These are phyloP conservation scores for Neurospora sp. DNA, from an alignment of 495 filamentous ascomycete genomes.

Conservation along the genomic window DNA sequence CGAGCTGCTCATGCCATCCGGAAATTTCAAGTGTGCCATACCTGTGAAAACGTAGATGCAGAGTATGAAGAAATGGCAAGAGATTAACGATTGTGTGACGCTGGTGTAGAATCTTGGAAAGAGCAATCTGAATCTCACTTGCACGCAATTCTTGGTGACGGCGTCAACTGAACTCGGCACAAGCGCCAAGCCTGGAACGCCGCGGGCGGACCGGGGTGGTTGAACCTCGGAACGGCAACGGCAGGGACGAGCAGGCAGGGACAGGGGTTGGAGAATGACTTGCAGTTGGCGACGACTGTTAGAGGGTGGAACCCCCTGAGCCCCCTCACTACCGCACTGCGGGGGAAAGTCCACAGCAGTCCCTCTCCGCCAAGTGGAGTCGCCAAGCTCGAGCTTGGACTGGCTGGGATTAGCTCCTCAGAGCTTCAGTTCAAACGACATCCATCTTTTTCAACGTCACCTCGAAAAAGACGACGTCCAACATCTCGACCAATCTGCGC, in stretches of 20 bases:
- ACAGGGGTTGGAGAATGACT: constrained; percentile 3
- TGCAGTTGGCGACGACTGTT: constrained; percentile 5
- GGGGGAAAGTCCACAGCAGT: neutral
- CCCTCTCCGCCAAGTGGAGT: neutral
- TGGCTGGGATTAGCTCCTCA: neutral
- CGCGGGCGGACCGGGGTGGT: neutral
- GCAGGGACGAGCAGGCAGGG: neutral
- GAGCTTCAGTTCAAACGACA: neutral
- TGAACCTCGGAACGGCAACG: constrained; percentile 9
- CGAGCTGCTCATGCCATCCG: neutral
- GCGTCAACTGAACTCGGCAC: neutral
- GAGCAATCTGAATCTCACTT: neutral
- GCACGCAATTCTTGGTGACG: neutral
- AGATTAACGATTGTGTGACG: neutral
- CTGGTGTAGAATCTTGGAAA: neutral
- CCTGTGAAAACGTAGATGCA: neutral
- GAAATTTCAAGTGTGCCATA: neutral
- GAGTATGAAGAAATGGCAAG: neutral
- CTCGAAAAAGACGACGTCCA: neutral
- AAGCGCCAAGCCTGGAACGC: neutral
- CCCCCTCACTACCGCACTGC: neutral
- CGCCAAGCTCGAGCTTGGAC: neutral
- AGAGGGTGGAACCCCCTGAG: neutral
- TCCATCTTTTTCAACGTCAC: neutral
- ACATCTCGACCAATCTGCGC: neutral